Evolutionary conservation across 2,329 filamentous ascomycete species (phyloP).

Genomic region (Fusarium verticillioides): DNA sequence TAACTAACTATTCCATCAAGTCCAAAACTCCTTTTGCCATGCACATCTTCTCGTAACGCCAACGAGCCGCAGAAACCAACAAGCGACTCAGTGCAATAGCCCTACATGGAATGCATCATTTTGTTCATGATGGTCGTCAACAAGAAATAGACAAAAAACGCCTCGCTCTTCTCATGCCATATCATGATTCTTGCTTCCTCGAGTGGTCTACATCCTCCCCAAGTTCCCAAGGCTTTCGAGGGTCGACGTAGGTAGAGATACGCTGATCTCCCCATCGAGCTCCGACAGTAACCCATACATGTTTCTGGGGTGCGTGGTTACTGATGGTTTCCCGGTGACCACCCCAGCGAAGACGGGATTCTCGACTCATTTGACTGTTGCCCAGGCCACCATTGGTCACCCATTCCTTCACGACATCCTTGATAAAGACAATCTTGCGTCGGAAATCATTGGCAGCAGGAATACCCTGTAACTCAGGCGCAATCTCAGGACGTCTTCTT

Average conservation of each 20-base stretch:
- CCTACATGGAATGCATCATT: slow-evolving; percentile 43
- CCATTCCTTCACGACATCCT: slow-evolving; percentile 77
- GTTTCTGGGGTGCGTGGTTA: slow-evolving; percentile 65
- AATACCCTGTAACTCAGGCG: slow-evolving; percentile 69
- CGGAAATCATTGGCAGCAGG: slow-evolving; percentile 79
- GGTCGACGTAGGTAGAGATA: slow-evolving; percentile 66
- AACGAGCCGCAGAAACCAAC: slow-evolving; percentile 32
- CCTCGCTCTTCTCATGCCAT: slow-evolving; percentile 35
- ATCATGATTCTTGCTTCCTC: slow-evolving; percentile 41
- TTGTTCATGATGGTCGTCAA: slow-evolving; percentile 42
- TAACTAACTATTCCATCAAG: neutral
- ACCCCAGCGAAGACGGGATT: slow-evolving; percentile 66
- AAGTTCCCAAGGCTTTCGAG: slow-evolving; percentile 62
- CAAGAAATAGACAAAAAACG: slow-evolving; percentile 38
- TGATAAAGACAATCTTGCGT: slow-evolving; percentile 79
- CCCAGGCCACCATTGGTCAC: slow-evolving; percentile 75
- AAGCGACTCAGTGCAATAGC: slow-evolving; percentile 27
- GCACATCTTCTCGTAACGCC: slow-evolving; percentile 40
- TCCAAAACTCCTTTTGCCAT: slow-evolving; percentile 36
- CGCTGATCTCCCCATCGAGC: slow-evolving; percentile 69
- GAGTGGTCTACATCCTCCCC: slow-evolving; percentile 62
- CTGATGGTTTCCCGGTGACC: slow-evolving; percentile 67
- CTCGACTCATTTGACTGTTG: slow-evolving; percentile 68
- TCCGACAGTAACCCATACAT: slow-evolving; percentile 77
- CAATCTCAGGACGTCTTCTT: slow-evolving; percentile 69